Evolutionary conservation across 106 monocot genomes (phyloP).

Genomic region (Dendrobium catenatum): DNA sequence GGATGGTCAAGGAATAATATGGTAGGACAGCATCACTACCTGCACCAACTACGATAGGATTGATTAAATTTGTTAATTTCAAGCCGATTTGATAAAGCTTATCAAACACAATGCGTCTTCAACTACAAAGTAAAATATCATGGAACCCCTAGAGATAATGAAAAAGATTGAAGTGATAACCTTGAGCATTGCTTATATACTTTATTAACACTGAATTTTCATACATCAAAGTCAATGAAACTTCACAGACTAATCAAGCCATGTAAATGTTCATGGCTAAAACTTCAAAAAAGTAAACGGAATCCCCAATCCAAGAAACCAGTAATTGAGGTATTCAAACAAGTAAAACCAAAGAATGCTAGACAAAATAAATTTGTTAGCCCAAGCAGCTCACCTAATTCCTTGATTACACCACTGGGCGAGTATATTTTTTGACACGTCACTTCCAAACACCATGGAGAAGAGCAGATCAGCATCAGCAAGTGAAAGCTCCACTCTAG

Average conservation of each 20-base stretch:
- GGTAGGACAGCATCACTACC: not conserved
- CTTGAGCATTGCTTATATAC: not conserved
- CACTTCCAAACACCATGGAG: constrained; percentile 66
- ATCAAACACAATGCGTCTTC: not conserved
- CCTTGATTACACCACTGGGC: constrained; percentile 95
- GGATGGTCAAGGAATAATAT: not conserved
- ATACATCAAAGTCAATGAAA: not conserved
- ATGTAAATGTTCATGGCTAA: not conserved
- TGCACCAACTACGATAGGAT: not conserved
- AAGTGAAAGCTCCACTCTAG: constrained; percentile 37
- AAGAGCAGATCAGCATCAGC: constrained; percentile 52
- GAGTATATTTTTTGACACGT: constrained; percentile 64
- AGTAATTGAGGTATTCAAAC: not conserved
- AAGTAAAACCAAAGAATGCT: not conserved
- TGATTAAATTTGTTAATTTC: constrained; percentile 5
- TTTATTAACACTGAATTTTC: not conserved
- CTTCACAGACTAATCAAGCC: not conserved
- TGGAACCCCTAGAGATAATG: not conserved
- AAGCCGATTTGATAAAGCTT: not conserved
- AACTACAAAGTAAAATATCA: not conserved
- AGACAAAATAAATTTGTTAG: not conserved
- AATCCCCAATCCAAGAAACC: not conserved
- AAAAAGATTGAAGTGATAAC: not conserved
- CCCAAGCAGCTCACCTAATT: constrained; percentile 48
- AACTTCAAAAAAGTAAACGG: not conserved